Evolutionary conservation across 1,284 basidiomycete species (phyloP).

Genomic region (Austroboletus niveus): DNA sequence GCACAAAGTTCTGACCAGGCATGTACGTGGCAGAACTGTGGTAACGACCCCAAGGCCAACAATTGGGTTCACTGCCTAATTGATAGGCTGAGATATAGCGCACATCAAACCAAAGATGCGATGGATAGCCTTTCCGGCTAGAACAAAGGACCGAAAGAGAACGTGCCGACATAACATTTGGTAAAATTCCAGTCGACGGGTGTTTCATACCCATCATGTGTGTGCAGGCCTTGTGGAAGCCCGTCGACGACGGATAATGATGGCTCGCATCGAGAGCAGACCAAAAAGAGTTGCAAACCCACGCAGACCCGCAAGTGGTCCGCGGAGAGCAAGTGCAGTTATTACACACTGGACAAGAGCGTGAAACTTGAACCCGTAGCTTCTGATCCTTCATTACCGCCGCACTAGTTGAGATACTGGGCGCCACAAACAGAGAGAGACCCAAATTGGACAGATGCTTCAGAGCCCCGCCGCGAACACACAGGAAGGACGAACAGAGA

Average conservation of each 20-base stretch:
- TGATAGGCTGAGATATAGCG: constrained; percentile 18
- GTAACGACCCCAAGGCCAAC: constrained; percentile 19
- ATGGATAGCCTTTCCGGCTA: constrained; percentile 15
- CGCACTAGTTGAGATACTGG: not conserved
- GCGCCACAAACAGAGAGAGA: not conserved
- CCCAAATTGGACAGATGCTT: constrained; percentile 6
- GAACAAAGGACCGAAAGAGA: constrained; percentile 7
- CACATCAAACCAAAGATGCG: constrained; percentile 16
- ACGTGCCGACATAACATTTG: constrained; percentile 15
- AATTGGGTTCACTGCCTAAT: constrained; percentile 6
- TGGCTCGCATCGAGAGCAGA: constrained; percentile 10
- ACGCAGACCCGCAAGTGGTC: constrained; percentile 17
- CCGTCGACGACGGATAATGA: constrained; percentile 24
- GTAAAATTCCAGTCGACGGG: constrained; percentile 9
- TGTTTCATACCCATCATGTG: constrained; percentile 23
- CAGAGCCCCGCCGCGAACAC: constrained; percentile 8
- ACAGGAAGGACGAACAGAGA: not conserved
- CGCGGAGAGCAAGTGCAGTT: constrained; percentile 17
- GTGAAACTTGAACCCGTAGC: constrained; percentile 2
- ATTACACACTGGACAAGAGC: constrained; percentile 9
- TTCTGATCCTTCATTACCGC: constrained; percentile 10
- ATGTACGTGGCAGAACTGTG: constrained; percentile 17
- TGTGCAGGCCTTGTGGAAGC: constrained; percentile 21
- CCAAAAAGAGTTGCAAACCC: constrained; percentile 20
- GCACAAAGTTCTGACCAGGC: constrained; percentile 14